phyloP scores from a whole-genome alignment of 73 alveolate genomes.

The Paramecium caudatum region DNA sequence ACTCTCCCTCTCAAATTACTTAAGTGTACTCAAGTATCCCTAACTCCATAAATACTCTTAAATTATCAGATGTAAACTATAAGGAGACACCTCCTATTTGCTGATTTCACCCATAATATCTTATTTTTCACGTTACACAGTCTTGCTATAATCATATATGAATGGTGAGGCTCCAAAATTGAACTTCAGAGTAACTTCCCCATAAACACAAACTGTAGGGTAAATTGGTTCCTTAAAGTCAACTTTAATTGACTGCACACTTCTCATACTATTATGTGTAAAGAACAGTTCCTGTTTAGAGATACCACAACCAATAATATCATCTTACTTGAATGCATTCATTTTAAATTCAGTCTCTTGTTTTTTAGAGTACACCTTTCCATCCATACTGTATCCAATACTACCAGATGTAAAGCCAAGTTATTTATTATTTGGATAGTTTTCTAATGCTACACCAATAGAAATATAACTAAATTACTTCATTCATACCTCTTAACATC shows the following conservation, averaged over 20 bases:
- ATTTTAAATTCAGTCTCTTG: slow-evolving; percentile 3
- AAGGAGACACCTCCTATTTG: slow-evolving; percentile 9
- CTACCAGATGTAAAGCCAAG: background rate
- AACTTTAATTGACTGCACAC: background rate
- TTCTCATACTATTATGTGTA: slow-evolving; percentile 28
- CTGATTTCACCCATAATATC: background rate
- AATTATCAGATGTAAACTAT: slow-evolving; percentile 23
- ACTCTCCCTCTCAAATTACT: slow-evolving; percentile 44
- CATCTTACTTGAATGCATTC: background rate
- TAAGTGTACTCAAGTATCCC: slow-evolving; percentile 29
- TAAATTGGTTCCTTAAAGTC: background rate
- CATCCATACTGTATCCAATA: slow-evolving; percentile 4
- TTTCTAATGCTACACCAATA: slow-evolving; percentile 10
- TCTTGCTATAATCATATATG: background rate
- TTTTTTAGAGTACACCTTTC: background rate
- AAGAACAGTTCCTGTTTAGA: slow-evolving; percentile 6
- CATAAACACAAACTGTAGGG: background rate
- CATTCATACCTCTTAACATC: background rate
- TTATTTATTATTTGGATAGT: background rate
- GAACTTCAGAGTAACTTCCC: background rate
- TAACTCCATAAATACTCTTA: slow-evolving; percentile 63
- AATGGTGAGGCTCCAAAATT: slow-evolving; percentile 29
- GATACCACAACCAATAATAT: slow-evolving; percentile 53
- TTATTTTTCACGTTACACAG: background rate
- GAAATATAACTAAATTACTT: background rate